These are phyloP conservation scores for Candida michaelii DNA, from an alignment of 805 yeast genomes.

Conservation along the genomic window DNA sequence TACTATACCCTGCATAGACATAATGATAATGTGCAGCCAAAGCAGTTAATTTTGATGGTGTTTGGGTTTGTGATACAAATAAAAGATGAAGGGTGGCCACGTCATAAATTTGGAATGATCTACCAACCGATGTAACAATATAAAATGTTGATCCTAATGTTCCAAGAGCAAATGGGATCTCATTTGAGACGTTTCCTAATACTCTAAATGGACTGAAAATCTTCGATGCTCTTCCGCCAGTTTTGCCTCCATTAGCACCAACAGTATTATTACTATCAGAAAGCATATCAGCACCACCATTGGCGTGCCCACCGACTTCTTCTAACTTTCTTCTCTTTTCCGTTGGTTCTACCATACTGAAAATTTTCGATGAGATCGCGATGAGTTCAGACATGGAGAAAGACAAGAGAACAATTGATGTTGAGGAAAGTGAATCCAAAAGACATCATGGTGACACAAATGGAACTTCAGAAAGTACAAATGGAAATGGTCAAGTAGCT, in stretches of 20 bases:
- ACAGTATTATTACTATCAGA: neutral
- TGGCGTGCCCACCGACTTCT: too few relatives aligned
- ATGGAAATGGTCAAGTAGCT: too few relatives aligned
- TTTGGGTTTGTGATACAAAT: conserved; percentile 81
- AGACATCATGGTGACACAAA: conserved; percentile 17
- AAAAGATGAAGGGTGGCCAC: conserved; percentile 80
- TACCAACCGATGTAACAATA: conserved; percentile 86
- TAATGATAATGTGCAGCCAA: conserved; percentile 80
- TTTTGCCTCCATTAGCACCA: neutral
- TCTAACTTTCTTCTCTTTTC: conserved; percentile 38
- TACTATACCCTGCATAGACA: conserved; percentile 75
- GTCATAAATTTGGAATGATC: conserved; percentile 89
- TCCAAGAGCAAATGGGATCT: conserved; percentile 82
- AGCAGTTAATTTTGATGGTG: conserved; percentile 66
- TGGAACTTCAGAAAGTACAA: conserved; percentile 10
- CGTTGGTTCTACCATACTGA: conserved; percentile 22
- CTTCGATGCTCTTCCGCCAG: conserved; percentile 23
- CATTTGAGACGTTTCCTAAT: conserved; percentile 86
- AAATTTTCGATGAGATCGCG: conserved; percentile 6
- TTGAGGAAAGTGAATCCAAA: conserved; percentile 12
- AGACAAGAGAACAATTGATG: conserved; percentile 11
- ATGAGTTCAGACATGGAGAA: conserved; percentile 4
- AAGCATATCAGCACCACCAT: neutral
- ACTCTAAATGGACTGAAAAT: conserved; percentile 85
- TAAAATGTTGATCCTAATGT: conserved; percentile 85